Conservation (phyloP, 169 alveolate genomes). For the Prorocentrum cordatum region DNA sequence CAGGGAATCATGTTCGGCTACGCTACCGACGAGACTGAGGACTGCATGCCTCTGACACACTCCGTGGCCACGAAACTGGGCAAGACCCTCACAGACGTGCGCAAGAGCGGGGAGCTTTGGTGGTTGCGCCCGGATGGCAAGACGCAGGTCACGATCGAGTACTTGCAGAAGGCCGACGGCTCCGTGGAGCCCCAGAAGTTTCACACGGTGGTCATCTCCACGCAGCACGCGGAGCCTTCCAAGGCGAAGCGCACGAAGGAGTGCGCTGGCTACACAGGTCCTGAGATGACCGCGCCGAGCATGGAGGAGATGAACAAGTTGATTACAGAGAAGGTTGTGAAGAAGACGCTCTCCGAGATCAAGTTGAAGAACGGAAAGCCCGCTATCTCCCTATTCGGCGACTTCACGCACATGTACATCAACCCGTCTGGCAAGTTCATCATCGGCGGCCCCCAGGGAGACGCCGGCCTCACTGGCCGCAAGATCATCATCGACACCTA, state of each 20-base stretch:
- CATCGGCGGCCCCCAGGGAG: constrained; percentile 66
- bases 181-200: constrained; percentile 86
- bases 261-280: constrained; percentile 48
- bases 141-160: constrained; percentile 92
- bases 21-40: constrained; percentile 95
- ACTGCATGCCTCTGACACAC: constrained; percentile 94
- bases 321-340: constrained; percentile 87
- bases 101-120: constrained; percentile 83
- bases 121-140: constrained; percentile 99
- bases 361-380: constrained; percentile 73
- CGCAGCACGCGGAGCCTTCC: constrained; percentile 59
- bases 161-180: constrained; percentile 77
- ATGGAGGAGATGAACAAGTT: constrained; percentile 74
- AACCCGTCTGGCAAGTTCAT: constrained; percentile 92
- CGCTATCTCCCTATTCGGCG: constrained; percentile 76
- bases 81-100: constrained; percentile 86
- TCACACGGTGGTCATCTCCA: constrained; percentile 86
- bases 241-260: constrained; percentile 45
- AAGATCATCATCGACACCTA: constrained; percentile 87
- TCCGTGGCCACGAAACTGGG: constrained; percentile 89
- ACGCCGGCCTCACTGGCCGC: constrained; percentile 76
- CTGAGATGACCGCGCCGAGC: constrained; percentile 45
- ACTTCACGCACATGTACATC: constrained; percentile 86
- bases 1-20: constrained; percentile 99
- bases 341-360: constrained; percentile 87